Base-by-base conservation (phyloP, 768 basidiomycete genomes). In the Coprinopsis sp. region DNA sequence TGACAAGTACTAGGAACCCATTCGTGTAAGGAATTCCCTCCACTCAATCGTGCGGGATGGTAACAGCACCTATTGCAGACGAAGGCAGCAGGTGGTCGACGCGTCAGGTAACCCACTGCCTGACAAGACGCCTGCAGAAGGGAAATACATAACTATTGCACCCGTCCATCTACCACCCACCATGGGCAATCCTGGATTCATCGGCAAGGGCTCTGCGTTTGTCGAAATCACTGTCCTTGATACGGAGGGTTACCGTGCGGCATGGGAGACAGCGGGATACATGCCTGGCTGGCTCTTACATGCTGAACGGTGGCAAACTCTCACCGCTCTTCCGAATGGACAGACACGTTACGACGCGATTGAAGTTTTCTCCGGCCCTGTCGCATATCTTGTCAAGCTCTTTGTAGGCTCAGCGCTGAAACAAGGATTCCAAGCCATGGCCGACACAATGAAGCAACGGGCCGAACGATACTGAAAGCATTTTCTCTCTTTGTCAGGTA, bases 301-400 rank as follows among this genome's bases (percentile, higher is more conserved):
- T 24, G 64, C 75, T 2, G 76, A 78, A 48, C 71, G 86, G 14
- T 86, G 83, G 84, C 84, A 87, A 61, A 68, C 67, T 47, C 58
- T 88, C 43, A 74, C 72, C 7, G 31, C 28, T 14, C 25, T 29
- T n/a, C 64, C 61, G 27, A 75, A 69, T 31, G 70, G 66, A 1
- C 78, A 73, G 29, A 84, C 82, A 23, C 72, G 69, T 38, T 88
- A 88, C 51, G 82, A 87, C 61, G 78, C 75, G 4, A 61, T 72
- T 7, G 82, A 83, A 56, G 79, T 78, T 23, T 87, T 85, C 30
- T 24, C n/a, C 12, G 47, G 47, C 14, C 30, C 39, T n/a, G 3
- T 41, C 10, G 82, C 82, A 29, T 79, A 82, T 53, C 1, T 79
- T 8, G 61, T 84, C 43, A 70, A 66, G 52, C 63, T 67, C 31